These are phyloP conservation scores for Mortierella sp. DNA, from an alignment of 371 early-diverging fungal species.

Conservation along the genomic window DNA sequence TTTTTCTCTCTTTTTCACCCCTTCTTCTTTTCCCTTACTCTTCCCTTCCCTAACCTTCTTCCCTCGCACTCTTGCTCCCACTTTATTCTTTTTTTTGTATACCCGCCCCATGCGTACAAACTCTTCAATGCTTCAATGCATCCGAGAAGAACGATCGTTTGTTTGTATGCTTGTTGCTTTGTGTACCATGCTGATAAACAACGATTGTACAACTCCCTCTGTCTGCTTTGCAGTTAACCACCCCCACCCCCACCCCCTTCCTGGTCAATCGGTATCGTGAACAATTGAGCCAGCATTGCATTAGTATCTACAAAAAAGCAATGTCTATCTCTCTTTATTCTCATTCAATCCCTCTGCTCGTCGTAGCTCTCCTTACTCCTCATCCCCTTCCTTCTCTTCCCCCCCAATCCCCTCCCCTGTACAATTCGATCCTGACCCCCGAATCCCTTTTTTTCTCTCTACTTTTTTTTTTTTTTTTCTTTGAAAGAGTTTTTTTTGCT, in stretches of 20 bases:
- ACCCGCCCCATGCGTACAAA: constrained; percentile 6
- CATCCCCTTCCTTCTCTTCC: not conserved
- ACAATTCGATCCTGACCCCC: constrained; percentile 5
- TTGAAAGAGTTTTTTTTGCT: not conserved
- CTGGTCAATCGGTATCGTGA: too few relatives aligned
- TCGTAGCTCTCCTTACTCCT: not conserved
- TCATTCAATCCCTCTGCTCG: not conserved
- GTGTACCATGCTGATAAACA: not conserved
- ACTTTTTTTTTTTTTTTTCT: not conserved
- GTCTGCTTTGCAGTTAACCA: too few relatives aligned
- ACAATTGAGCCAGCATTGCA: not conserved
- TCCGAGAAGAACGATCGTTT: not conserved
- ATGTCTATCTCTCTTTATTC: not conserved
- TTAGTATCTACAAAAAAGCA: not conserved
- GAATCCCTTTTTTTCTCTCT: not conserved
- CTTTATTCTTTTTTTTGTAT: not conserved
- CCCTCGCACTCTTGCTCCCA: not conserved
- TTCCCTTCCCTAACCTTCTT: not conserved
- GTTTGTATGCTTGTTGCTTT: not conserved
- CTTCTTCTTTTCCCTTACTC: not conserved
- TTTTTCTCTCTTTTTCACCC: not conserved
- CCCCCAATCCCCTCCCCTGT: constrained; percentile 1
- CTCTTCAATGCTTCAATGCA: not conserved
- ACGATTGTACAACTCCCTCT: too few relatives aligned
- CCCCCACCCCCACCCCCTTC: too few relatives aligned